These are phyloP conservation scores for Metschnikowia kunwiensis DNA, from an alignment of 805 yeast genomes.

Conservation along the genomic window DNA sequence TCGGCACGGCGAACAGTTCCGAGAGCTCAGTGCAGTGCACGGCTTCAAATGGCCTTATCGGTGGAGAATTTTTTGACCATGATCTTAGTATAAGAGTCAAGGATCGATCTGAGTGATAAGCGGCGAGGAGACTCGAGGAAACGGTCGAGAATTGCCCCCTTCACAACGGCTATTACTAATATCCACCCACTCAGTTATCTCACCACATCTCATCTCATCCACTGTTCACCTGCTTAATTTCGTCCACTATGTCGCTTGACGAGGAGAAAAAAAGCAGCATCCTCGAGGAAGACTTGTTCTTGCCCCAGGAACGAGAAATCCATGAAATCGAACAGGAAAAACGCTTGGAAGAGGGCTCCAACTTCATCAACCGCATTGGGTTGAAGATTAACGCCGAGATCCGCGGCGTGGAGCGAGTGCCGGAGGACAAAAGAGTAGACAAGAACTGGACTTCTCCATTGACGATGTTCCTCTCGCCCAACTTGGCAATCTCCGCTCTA, in stretches of 20 bases:
- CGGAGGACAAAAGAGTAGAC: conserved; percentile 22
- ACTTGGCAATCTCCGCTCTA: conserved; percentile 21
- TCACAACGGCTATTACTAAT: too few species aligned
- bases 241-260: conserved; percentile 6
- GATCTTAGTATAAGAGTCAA: too few species aligned
- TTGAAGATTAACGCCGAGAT: conserved; percentile 26
- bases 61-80: too few species aligned
- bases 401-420: conserved; percentile 29
- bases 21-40: too few species aligned
- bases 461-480: conserved; percentile 30
- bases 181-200: too few species aligned
- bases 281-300: conserved; percentile 2
- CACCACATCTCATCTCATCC: not conserved
- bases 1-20: too few species aligned
- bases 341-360: conserved; percentile 8
- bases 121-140: too few species aligned
- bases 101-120: too few species aligned
- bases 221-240: too few species aligned
- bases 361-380: conserved; percentile 24
- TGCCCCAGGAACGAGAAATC: not conserved
- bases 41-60: too few species aligned
- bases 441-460: conserved; percentile 21
- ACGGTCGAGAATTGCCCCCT: too few species aligned
- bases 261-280: conserved; percentile 4
- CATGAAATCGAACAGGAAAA: conserved; percentile 4